These are phyloP conservation scores for Tolypocladium nubicola DNA, from an alignment of 2,329 filamentous ascomycete species.

Conservation along the genomic window DNA sequence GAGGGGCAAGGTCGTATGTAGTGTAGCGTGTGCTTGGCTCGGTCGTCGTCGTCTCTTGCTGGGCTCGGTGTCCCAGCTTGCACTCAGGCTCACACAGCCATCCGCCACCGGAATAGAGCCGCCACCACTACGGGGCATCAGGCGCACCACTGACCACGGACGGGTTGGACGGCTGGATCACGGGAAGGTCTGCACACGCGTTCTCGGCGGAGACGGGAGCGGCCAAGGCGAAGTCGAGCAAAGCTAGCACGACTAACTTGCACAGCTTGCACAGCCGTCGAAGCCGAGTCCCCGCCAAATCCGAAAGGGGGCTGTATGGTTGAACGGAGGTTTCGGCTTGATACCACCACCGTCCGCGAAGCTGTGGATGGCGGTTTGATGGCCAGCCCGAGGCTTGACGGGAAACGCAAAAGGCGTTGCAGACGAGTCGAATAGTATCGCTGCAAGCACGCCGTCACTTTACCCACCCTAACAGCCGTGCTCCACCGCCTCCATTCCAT, in stretches of 20 bases:
- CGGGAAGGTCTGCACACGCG: background rate
- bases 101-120: background rate
- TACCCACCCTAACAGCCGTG: background rate
- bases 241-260: background rate
- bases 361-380: background rate
- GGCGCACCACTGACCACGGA: background rate
- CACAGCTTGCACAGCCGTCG: background rate
- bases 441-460: background rate
- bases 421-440: background rate
- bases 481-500: background rate
- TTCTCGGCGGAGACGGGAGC: background rate
- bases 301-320: background rate
- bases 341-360: background rate
- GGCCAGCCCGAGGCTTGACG: background rate
- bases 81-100: background rate
- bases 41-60: background rate
- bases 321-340: background rate
- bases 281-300: background rate
- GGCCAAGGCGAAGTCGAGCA: background rate
- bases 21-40: background rate
- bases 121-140: background rate
- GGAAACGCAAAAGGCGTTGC: background rate
- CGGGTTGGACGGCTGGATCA: background rate
- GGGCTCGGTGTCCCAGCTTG: background rate
- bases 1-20: background rate